phyloP scores from a whole-genome alignment of 352 stramenopile genomes.

The Pythium dissimile region DNA sequence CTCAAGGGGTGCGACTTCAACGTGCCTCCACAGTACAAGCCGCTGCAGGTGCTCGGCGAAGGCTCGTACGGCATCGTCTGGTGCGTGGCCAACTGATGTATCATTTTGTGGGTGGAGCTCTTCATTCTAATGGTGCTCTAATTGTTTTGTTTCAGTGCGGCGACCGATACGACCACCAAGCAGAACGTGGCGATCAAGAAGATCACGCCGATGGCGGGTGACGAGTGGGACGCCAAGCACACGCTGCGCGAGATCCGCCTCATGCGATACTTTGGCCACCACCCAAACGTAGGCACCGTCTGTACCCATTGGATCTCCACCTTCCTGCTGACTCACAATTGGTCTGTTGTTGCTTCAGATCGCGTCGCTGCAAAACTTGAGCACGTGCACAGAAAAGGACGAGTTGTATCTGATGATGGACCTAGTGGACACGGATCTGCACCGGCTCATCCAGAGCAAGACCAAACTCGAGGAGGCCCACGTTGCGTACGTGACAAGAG shows the following conservation, averaged over 20 bases:
- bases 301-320: neutral
- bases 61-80: conserved; percentile 93
- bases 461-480: conserved; percentile 83
- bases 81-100: conserved; percentile 18
- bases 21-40: conserved; percentile 73
- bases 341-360: conserved; percentile 34
- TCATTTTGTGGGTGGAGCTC: neutral
- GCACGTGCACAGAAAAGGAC: conserved; percentile 84
- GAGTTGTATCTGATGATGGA: conserved; percentile 96
- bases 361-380: conserved; percentile 74
- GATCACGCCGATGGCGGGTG: conserved; percentile 89
- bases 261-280: conserved; percentile 87
- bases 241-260: conserved; percentile 89
- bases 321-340: neutral
- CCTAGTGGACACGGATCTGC: conserved; percentile 92
- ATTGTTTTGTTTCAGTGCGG: conserved; percentile 35
- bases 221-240: conserved; percentile 89
- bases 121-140: conserved; percentile 3
- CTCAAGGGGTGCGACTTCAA: conserved; percentile 87
- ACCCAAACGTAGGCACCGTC: conserved; percentile 70
- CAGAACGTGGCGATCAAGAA: conserved; percentile 92
- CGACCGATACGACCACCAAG: conserved; percentile 65
- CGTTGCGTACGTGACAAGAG: conserved; percentile 50
- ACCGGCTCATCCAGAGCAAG: conserved; percentile 87
- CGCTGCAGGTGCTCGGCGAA: conserved; percentile 86